Percentiles rank a stretch among this genome's conserved stretches.
Evolutionary conservation across 306 rosid species (phyloP).

Genomic region (Herpetospermum pedunculosum): DNA sequence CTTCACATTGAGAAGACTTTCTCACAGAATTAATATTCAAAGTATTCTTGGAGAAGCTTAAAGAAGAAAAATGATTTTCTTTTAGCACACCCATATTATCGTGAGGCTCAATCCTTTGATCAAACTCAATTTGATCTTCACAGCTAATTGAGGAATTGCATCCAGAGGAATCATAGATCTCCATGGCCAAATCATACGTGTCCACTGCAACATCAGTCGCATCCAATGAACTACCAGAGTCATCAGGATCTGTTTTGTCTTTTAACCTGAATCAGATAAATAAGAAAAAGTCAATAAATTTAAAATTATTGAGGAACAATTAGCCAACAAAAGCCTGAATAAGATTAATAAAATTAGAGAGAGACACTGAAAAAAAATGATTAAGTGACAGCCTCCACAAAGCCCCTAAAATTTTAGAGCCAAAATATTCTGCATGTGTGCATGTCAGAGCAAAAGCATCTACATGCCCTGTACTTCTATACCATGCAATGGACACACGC

Average conservation of each 20-base stretch:
- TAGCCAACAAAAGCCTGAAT: background rate
- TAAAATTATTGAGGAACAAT: conserved; percentile 18
- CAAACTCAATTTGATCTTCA: conserved; percentile 44
- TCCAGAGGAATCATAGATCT: conserved; percentile 39
- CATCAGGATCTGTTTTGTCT: conserved; percentile 33
- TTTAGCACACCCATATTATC: conserved; percentile 25
- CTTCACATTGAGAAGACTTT: conserved; percentile 28
- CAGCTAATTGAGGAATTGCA: conserved; percentile 37
- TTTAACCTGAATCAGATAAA: conserved; percentile 33
- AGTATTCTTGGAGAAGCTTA: conserved; percentile 38
- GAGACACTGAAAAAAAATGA: background rate
- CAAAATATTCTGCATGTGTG: background rate
- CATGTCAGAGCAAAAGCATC: background rate
- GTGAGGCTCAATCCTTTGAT: conserved; percentile 31
- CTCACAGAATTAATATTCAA: conserved; percentile 23
- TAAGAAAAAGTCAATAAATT: conserved; percentile 12
- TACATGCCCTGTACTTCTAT: background rate
- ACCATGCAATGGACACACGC: background rate
- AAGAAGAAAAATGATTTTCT: conserved; percentile 37
- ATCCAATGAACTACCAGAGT: conserved; percentile 40
- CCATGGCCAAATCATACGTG: conserved; percentile 22
- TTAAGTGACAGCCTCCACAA: background rate
- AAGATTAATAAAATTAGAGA: background rate
- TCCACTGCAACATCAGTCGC: conserved; percentile 31
- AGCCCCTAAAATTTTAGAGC: background rate